A percentile compares a stretch with the other conserved stretches of the same genome.
These are phyloP conservation scores for Citrus inodora DNA, from an alignment of 345 rosid species.

Conservation along the genomic window DNA sequence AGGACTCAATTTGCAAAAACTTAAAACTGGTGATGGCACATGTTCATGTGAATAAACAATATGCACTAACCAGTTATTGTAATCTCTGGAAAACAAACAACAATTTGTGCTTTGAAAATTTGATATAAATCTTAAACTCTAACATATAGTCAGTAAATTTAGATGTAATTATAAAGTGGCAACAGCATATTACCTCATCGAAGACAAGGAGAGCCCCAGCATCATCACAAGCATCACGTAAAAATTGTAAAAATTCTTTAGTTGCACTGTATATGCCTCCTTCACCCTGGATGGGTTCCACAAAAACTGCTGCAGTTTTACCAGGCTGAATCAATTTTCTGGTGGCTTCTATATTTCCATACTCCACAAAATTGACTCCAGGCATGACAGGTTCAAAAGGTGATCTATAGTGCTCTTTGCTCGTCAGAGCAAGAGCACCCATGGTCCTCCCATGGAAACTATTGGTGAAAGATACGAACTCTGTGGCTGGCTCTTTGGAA, in stretches of 20 bases:
- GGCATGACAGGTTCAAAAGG: constrained; percentile 99
- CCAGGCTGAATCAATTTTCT: constrained; percentile 45
- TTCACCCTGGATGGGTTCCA: constrained; percentile 96
- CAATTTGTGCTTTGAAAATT: neutral
- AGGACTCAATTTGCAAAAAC: neutral
- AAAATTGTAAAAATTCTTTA: constrained; percentile 60
- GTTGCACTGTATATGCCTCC: constrained; percentile 87
- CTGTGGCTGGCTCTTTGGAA: constrained; percentile 47
- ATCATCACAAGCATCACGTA: constrained; percentile 79
- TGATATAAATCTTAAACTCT: neutral
- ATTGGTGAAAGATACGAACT: constrained; percentile 70
- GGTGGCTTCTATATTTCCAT: constrained; percentile 68
- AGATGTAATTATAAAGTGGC: neutral
- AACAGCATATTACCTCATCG: constrained; percentile 63
- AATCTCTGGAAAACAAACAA: neutral
- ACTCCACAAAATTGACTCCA: constrained; percentile 88
- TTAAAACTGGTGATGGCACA: neutral
- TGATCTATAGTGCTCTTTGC: constrained; percentile 76
- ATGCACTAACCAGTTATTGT: neutral
- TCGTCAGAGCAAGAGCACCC: constrained; percentile 91
- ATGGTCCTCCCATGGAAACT: constrained; percentile 96
- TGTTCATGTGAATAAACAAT: neutral
- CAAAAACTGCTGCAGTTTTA: constrained; percentile 83
- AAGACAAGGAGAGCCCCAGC: constrained; percentile 82
- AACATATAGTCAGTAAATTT: neutral